A percentile compares a stretch with the other conserved stretches of the same genome.
Conservation (phyloP, 257 asterid genomes). For the Striga asiatica region DNA sequence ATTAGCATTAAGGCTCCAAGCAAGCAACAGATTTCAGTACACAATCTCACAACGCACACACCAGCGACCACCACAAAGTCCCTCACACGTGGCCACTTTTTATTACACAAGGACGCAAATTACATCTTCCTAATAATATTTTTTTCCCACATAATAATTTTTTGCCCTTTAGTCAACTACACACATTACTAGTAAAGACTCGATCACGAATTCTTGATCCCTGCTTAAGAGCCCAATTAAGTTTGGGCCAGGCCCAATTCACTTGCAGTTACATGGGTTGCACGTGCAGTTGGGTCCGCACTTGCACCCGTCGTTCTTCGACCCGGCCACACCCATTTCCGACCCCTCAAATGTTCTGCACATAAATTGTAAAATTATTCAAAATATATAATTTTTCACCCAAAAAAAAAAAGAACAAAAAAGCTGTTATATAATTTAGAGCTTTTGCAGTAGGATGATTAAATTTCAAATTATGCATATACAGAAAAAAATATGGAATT, state of each 20-base stretch:
- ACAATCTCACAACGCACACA: neutral
- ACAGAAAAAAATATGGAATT: no score
- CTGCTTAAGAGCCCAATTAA: constrained; percentile 19
- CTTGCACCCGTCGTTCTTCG: neutral
- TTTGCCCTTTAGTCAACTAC: constrained; percentile 6
- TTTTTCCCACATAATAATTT: neutral
- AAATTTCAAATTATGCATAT: no score
- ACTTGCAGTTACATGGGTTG: constrained; percentile 78
- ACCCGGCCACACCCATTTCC: neutral
- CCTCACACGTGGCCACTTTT: neutral
- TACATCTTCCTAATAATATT: neutral
- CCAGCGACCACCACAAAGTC: neutral
- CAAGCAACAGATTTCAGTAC: neutral
- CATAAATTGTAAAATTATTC: neutral
- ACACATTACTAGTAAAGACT: no score
- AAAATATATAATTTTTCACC: no score
- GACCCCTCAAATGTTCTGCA: neutral
- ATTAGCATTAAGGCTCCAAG: neutral
- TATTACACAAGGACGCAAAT: constrained; percentile 1
- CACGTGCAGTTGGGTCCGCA: constrained; percentile 81
- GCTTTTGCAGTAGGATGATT: no score
- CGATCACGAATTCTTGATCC: constrained; percentile 9
- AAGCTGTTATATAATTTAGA: no score
- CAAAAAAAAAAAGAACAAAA: no score
- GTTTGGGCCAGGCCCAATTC: constrained; percentile 17